Conservation (phyloP, 1,284 basidiomycete species). For the Rhizoctonia solani region DNA sequence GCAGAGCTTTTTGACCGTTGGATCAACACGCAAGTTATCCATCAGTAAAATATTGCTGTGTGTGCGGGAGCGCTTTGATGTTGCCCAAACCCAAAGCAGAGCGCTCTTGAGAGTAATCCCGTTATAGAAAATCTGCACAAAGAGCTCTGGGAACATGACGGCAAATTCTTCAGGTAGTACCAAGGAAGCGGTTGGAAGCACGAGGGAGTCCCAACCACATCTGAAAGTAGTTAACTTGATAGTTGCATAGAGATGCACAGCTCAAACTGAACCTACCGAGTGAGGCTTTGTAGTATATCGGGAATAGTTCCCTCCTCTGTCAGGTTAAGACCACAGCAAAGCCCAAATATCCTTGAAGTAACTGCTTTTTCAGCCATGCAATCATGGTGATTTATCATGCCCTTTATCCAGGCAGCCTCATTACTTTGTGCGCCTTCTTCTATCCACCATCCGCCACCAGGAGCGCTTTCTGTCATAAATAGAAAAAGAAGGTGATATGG, state of each 20-base stretch:
- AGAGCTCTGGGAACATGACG: not conserved
- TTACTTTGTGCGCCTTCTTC: not conserved
- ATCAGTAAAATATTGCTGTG: no score
- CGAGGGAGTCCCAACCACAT: not conserved
- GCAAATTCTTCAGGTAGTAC: not conserved
- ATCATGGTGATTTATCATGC: no score
- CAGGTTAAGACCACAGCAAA: not conserved
- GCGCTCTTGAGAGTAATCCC: not conserved
- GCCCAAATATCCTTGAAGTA: not conserved
- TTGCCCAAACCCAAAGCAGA: not conserved
- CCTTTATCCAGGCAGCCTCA: no score
- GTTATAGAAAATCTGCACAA: not conserved
- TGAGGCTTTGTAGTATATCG: no score
- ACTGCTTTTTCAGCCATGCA: not conserved
- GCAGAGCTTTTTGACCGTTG: not conserved
- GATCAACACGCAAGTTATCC: no score
- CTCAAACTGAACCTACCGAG: no score
- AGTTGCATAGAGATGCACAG: no score
- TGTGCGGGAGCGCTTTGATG: not conserved
- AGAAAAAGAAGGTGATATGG: not conserved
- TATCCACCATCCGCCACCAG: not conserved
- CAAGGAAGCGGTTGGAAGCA: not conserved
- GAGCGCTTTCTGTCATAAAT: not conserved
- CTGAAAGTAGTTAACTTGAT: not conserved
- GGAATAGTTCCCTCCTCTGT: not conserved